Percentiles rank a stretch among this genome's conserved stretches.
Evolutionary conservation across 768 basidiomycete species (phyloP).

Genomic region (Lentinula detonsa): DNA sequence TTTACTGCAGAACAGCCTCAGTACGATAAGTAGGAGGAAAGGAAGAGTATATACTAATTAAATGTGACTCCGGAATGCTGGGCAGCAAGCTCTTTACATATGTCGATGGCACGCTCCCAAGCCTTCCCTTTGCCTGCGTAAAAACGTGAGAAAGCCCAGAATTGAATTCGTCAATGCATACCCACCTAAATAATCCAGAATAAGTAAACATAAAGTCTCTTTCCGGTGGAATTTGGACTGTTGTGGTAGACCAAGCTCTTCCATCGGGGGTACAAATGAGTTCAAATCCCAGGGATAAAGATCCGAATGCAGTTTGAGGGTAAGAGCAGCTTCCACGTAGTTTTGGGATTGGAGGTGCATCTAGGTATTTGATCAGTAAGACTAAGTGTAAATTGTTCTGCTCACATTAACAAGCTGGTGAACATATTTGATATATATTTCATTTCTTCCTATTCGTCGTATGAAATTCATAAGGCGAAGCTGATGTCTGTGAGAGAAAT

Average conservation of each 20-base stretch:
- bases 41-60: conserved; percentile 60
- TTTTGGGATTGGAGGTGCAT: conserved; percentile 88
- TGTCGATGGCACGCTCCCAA: conserved; percentile 92
- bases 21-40: conserved; percentile 7
- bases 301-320: conserved; percentile 90
- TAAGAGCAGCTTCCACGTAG: conserved; percentile 89
- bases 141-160: conserved; percentile 1
- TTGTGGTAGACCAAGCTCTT: conserved; percentile 82
- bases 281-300: conserved; percentile 87
- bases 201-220: conserved; percentile 85
- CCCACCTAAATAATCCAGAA: conserved; percentile 89
- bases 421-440: conserved; percentile 95
- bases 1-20: conserved; percentile 34
- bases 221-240: conserved; percentile 94
- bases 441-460: conserved; percentile 82
- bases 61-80: conserved; percentile 89
- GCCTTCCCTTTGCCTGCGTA: conserved; percentile 85
- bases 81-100: conserved; percentile 84
- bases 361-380: conserved; percentile 26
- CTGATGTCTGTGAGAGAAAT: conserved; percentile 28
- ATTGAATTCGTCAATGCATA: conserved; percentile 3
- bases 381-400: conserved; percentile 3
- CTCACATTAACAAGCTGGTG: conserved; percentile 89
- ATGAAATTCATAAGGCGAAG: conserved; percentile 92
- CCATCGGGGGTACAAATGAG: conserved; percentile 79